Evolutionary conservation across 2,329 filamentous ascomycete genomes (phyloP).

Genomic region (Clarireedia monteithiana): DNA sequence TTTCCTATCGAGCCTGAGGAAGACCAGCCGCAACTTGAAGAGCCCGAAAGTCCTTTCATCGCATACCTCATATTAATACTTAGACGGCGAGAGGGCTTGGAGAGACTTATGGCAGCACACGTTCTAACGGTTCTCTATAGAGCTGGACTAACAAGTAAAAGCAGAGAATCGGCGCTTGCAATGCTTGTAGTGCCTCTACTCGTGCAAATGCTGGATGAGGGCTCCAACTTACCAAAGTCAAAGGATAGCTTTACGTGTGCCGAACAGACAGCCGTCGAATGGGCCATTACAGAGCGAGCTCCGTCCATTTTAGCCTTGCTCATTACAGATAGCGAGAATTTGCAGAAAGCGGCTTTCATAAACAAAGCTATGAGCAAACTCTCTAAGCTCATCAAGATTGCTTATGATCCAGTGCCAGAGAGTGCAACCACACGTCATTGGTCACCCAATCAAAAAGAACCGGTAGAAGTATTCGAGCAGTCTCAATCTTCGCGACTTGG

Average conservation of each 20-base stretch:
- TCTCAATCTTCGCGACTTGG: constrained; percentile 45
- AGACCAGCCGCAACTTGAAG: constrained; percentile 38
- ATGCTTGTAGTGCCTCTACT: constrained; percentile 64
- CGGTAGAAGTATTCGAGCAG: constrained; percentile 11
- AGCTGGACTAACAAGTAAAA: constrained; percentile 55
- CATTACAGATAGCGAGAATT: constrained; percentile 65
- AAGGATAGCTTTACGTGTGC: constrained; percentile 33
- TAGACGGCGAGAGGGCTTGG: constrained; percentile 47
- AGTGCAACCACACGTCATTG: constrained; percentile 44
- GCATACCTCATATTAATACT: constrained; percentile 64
- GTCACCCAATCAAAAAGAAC: constrained; percentile 32
- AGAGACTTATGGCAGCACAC: constrained; percentile 60
- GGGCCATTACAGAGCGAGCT: constrained; percentile 58
- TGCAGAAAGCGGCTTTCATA: constrained; percentile 79
- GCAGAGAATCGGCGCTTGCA: constrained; percentile 56
- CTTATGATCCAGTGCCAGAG: constrained; percentile 51
- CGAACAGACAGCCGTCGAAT: constrained; percentile 34
- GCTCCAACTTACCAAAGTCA: constrained; percentile 32
- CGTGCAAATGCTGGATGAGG: constrained; percentile 55
- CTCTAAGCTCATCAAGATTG: constrained; percentile 55
- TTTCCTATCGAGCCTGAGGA: constrained; percentile 9
- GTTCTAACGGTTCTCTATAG: constrained; percentile 64
- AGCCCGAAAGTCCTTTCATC: constrained; percentile 62
- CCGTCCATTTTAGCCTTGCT: constrained; percentile 71
- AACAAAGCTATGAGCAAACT: constrained; percentile 54